Evolutionary conservation across 768 basidiomycete genomes (phyloP), one percentile per base, ranked within the genome.

Genomic region (Nevesoporus exiguus): DNA sequence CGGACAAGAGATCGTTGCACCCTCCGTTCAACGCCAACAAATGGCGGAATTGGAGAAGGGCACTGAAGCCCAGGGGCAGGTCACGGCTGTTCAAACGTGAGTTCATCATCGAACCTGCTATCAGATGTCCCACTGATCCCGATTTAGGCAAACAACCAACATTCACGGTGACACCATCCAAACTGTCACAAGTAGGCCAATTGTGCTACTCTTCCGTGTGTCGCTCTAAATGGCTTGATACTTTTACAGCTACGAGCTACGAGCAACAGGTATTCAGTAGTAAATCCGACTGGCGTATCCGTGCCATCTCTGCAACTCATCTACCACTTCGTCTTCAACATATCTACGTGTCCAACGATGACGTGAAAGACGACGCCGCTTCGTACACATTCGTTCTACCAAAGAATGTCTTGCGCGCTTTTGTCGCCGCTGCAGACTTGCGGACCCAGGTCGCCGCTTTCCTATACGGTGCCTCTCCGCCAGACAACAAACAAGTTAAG

Each of bases 21-120:
- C 93, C 0, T 95, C 92, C 4, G 88, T 90, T 3, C 97, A 99
- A 69, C 86, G 97, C 46, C 97, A 98, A 72, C 97, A 99, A 73
- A 97, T 98, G 94, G 97, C 96, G 17, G 97, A 98, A 69, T 76
- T 99, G 49, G 97, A 99, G 73, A 98, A 98, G 79, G 89, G 90
- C 55, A 83, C 90, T 7, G 96, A 97, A 68, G 94, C 97, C 0
- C 92, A 93, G 59, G 82, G 84, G 45, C 96, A 98, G 70, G 89
- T 98, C 61, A 99, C 97, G 3, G 95, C 97, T 22, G 77, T 98
- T 42, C 93, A 98, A 73, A 98, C 95, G 78, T 81, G 65, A 73
- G 80, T 66, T 39, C 4, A 5, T 6, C 13, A 22, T 36, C 36
- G 4, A 51, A 41, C 19, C 29, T 33, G 17, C 8, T 36, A 2